Conservation (phyloP, 345 rosid species). For the Eucalyptus lansdowneana region DNA sequence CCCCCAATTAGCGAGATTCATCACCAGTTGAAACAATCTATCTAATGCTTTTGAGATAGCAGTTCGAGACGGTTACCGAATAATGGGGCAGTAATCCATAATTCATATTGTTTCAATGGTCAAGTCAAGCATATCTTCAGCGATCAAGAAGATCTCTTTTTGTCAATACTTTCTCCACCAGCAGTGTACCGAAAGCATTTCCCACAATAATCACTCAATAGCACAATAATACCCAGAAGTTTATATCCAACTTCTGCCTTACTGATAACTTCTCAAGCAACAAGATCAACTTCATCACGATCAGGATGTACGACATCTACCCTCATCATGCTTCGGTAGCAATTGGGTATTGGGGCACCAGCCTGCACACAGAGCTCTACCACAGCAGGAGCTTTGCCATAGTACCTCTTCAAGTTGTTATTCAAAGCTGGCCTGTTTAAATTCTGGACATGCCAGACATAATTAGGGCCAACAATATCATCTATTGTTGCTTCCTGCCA, state of each 20-base stretch:
- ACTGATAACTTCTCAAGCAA: constrained; percentile 23
- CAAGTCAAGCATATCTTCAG: not conserved
- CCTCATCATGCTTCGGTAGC: constrained; percentile 78
- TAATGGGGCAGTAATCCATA: not conserved
- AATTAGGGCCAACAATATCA: constrained; percentile 69
- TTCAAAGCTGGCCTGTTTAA: constrained; percentile 32
- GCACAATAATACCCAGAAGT: not conserved
- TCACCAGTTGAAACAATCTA: not conserved
- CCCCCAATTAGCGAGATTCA: not conserved
- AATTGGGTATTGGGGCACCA: constrained; percentile 62
- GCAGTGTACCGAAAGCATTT: not conserved
- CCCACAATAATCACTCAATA: not conserved
- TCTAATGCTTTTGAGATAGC: not conserved
- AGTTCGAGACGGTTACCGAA: not conserved
- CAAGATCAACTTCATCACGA: constrained; percentile 73
- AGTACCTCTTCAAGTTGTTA: constrained; percentile 61
- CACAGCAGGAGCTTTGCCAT: constrained; percentile 79
- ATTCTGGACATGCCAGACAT: constrained; percentile 76
- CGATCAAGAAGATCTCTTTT: not conserved
- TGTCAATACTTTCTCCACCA: not conserved
- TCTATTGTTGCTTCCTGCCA: constrained; percentile 86
- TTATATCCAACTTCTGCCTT: not conserved
- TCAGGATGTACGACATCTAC: constrained; percentile 71
- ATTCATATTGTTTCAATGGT: not conserved
- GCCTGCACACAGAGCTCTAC: constrained; percentile 73